Base-by-base conservation (phyloP, 2,329 filamentous ascomycete genomes). In the Clathrospora elynae region DNA sequence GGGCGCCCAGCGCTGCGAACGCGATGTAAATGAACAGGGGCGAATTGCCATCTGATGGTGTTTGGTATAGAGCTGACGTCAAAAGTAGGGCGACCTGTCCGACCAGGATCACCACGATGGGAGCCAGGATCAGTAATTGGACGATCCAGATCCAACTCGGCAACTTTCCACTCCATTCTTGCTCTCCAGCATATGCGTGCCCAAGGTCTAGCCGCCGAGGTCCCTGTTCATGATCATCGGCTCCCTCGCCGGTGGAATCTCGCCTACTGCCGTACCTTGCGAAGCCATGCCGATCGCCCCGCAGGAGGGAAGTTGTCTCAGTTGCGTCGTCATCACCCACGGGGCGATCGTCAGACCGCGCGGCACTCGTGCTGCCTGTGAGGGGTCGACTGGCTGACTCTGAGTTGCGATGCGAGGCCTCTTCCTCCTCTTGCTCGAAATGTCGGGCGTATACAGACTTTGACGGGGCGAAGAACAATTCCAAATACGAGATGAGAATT, bases 61-160 rank as follows among this genome's bases (percentile, higher is more conserved):
- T 96, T 71, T 96, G 91, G 45, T 85, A 78, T 13, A 90, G 76
- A 2, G 88, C 83, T 22, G 85, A 81, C 4, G 85, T 88, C 11
- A 89, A 67, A 9, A 92, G 73, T 3, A 97, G 77, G 1, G 81
- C 86, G 17, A 91, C 77, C 62, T 95, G 90, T 1, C 85, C 88
- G 11, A 88, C 72, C 13, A 97, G 68, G 46, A 93, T 85, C 31
- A 96, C 75, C 33, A 85, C 82, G 37, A 96, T 81, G 0, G 91
- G 90, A 0, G 83, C 87, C 7, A 95, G 74, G 11, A 96, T 65
- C 3, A 97, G 74, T 53, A 96, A 86, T 61, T 99, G 91, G 12
- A 95, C 57, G 28, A 93, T 70, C 93, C 93, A 99, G 12, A 87
- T 84, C 87, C 87, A 96, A 30, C 79, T 82, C 1, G 90, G 89